Conservation (phyloP, 176 grass and related monocot species). For the Ensete ventricosum region DNA sequence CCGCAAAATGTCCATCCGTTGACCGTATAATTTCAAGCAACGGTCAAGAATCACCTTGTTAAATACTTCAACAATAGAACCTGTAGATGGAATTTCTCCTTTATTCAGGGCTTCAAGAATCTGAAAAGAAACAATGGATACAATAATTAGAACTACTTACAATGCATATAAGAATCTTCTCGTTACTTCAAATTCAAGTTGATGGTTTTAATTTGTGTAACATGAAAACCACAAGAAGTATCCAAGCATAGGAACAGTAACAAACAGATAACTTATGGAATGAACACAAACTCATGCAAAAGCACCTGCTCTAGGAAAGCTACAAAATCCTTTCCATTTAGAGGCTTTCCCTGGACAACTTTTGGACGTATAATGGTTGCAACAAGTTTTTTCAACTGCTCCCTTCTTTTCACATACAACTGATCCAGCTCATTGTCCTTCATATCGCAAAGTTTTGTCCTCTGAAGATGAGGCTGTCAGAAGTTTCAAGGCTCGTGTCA, state of each 20-base stretch:
- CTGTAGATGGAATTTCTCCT: conserved; percentile 93
- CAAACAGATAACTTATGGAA: neutral
- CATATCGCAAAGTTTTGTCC: conserved; percentile 91
- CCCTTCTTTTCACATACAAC: conserved; percentile 64
- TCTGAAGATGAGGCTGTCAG: conserved; percentile 93
- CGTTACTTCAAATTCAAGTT: conserved; percentile 10
- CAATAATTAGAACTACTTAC: neutral
- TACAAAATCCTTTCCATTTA: conserved; percentile 86
- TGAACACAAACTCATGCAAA: neutral
- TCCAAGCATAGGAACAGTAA: neutral
- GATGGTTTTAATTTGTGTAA: neutral
- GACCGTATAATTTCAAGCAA: conserved; percentile 67
- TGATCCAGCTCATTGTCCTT: conserved; percentile 60
- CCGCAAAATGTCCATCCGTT: conserved; percentile 41
- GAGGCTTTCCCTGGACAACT: conserved; percentile 71
- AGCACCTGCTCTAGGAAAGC: conserved; percentile 68
- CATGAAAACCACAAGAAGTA: neutral
- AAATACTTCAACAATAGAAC: conserved; percentile 85
- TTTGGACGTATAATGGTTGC: conserved; percentile 69
- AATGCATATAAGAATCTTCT: neutral
- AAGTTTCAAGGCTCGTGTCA: neutral
- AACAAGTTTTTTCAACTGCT: conserved; percentile 71
- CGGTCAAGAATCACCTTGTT: conserved; percentile 87
- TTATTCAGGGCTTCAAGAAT: conserved; percentile 90
- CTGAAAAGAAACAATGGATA: conserved; percentile 30